phyloP scores from a whole-genome alignment of 805 yeast genomes.

The Vanderwaltozyma tropicalis region DNA sequence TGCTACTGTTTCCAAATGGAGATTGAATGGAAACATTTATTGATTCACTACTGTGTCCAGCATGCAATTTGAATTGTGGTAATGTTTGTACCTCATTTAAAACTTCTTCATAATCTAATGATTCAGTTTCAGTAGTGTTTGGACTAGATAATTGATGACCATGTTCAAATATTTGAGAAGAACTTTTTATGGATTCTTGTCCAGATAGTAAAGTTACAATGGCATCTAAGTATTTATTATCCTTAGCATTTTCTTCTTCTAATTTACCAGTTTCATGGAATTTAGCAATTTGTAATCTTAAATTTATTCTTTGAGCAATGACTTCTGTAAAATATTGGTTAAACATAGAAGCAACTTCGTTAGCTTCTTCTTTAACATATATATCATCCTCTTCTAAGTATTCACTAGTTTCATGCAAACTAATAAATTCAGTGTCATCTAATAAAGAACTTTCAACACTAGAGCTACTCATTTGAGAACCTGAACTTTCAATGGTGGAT shows the following conservation, averaged over 20 bases:
- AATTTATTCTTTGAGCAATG: constrained; percentile 19
- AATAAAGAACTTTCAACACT: constrained; percentile 1
- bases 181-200: not conserved
- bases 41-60: not conserved
- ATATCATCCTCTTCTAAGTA: constrained; percentile 8
- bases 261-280: constrained; percentile 8
- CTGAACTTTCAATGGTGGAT: not conserved
- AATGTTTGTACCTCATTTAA: not conserved
- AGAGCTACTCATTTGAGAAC: not conserved
- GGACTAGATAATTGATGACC: not conserved
- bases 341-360: constrained; percentile 6
- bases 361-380: not conserved
- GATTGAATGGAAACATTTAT: constrained; percentile 4
- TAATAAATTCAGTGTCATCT: constrained; percentile 3
- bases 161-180: not conserved
- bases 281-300: constrained; percentile 21
- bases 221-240: constrained; percentile 3
- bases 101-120: not conserved
- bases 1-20: constrained; percentile 4
- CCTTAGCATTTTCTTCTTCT: not conserved
- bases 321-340: constrained; percentile 18
- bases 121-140: not conserved
- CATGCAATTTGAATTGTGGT: not conserved
- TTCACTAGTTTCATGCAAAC: constrained; percentile 14
- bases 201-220: not conserved